Evolutionary conservation across 768 basidiomycete species (phyloP).

Genomic region (Coprinopsis sp.): DNA sequence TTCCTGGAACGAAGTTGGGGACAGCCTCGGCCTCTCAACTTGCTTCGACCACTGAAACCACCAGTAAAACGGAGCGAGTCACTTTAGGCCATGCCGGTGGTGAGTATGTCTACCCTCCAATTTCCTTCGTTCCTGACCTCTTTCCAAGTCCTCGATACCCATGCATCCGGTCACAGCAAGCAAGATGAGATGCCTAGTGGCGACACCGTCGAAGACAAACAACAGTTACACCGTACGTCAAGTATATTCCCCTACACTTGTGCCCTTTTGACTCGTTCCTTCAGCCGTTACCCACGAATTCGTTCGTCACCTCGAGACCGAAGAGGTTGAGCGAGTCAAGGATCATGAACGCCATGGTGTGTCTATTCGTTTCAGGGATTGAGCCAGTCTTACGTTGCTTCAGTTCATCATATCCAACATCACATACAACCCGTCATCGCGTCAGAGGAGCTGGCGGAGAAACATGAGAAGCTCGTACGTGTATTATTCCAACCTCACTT

Average conservation of each 20-base stretch:
- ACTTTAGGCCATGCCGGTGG: not conserved
- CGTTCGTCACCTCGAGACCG: slow-evolving; percentile 25
- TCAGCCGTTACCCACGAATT: slow-evolving; percentile 26
- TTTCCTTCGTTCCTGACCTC: not conserved
- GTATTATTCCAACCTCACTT: not conserved
- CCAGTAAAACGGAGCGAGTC: not conserved
- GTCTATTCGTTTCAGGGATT: slow-evolving; percentile 4
- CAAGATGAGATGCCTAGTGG: slow-evolving; percentile 17
- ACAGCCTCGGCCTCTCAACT: too few relatives aligned
- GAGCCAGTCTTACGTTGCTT: not conserved
- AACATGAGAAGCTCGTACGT: slow-evolving; percentile 22
- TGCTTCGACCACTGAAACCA: too few relatives aligned
- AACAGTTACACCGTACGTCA: slow-evolving; percentile 21
- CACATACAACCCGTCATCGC: slow-evolving; percentile 31
- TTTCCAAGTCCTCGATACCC: slow-evolving; percentile 7
- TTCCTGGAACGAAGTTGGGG: too few relatives aligned
- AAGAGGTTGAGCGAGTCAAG: slow-evolving; percentile 27
- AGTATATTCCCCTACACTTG: not conserved
- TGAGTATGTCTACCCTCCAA: not conserved
- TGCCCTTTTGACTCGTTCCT: not conserved
- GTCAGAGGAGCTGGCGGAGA: slow-evolving; percentile 21
- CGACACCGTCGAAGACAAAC: slow-evolving; percentile 15
- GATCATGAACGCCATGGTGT: slow-evolving; percentile 32
- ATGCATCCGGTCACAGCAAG: slow-evolving; percentile 12
- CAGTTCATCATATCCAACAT: slow-evolving; percentile 36